A percentile compares a stretch with the other conserved stretches of the same genome.
phyloP scores from a whole-genome alignment of 768 basidiomycete species.

The Auricularia auricula-judae region DNA sequence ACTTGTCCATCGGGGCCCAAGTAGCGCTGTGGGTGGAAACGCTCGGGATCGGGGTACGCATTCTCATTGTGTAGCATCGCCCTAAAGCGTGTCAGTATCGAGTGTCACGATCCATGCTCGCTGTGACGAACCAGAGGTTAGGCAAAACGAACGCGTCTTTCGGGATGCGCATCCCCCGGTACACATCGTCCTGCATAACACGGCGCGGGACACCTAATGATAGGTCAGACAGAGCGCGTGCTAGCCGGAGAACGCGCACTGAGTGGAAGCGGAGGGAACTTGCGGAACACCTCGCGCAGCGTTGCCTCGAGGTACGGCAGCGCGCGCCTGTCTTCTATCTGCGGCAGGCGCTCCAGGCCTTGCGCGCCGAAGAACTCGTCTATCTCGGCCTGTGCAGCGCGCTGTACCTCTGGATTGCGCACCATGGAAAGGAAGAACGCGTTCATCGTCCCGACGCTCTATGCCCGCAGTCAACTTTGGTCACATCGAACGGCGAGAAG shows the following conservation, averaged over 20 bases:
- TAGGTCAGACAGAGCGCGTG: neutral
- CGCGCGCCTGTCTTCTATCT: slow-evolving; percentile 17
- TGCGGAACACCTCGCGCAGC: slow-evolving; percentile 22
- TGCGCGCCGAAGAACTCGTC: slow-evolving; percentile 22
- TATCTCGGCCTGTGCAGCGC: slow-evolving; percentile 30
- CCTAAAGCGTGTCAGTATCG: slow-evolving; percentile 8
- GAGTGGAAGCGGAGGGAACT: slow-evolving; percentile 13
- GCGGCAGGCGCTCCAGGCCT: slow-evolving; percentile 23
- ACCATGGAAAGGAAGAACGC: slow-evolving; percentile 31
- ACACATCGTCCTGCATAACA: slow-evolving; percentile 27
- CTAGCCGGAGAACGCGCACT: slow-evolving; percentile 5
- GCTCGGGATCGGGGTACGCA: slow-evolving; percentile 13
- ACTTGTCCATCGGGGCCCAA: slow-evolving; percentile 2
- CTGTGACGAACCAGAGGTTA: slow-evolving; percentile 37
- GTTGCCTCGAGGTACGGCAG: slow-evolving; percentile 29
- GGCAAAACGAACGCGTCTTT: slow-evolving; percentile 47
- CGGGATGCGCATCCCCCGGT: slow-evolving; percentile 40
- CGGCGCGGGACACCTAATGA: neutral
- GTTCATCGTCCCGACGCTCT: slow-evolving; percentile 21
- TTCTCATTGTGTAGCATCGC: slow-evolving; percentile 14
- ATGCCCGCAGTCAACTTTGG: no score
- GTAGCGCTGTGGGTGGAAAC: slow-evolving; percentile 14
- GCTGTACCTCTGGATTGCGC: slow-evolving; percentile 24
- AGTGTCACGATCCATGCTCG: neutral
- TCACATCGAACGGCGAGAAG: slow-evolving; percentile 6